Evolutionary conservation across 768 basidiomycete species (phyloP), one percentile per base, ranked within the genome.

Genomic region (Dictyophora rubrovolvata): DNA sequence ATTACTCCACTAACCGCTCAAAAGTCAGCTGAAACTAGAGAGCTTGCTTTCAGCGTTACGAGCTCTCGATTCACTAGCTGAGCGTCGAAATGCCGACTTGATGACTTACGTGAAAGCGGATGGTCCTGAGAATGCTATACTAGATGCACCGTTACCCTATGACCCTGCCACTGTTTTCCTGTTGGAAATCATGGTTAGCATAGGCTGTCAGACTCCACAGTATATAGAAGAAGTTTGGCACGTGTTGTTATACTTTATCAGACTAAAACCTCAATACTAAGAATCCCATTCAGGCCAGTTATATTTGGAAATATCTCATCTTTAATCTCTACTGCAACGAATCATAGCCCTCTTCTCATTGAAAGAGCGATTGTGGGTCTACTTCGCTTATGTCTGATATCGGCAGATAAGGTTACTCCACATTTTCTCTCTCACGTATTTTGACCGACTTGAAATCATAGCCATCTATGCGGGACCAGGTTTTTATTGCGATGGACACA

Each of bases 81-180:
- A 98, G 67, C 86, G 92, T 60, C 74, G 93, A 58, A 92, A 93
- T 1, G 84, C 89, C n/a, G 83, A 89, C 14, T 79, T 80, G 63
- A 75, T 89, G 53, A 87, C 60, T 46, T n/a, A 22, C 4, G 23
- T 61, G 34, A 48, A 53, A 23, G 60, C 53, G 51, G 62, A 64
- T 16, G 55, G 55, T 21, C 49, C 65, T n/a, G 53, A 63, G 12
- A 62, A 67, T 14, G 66, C 72, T 1, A 66, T 75, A 18, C 72
- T 73, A 66, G 79, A 79, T 28, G 74, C 69, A 5, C 66, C 72
- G 1, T 72, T 95, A 9, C 84, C 94, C 10, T 99, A 98, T 65
- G 96, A 99, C 69, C 93, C 96, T 11, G 90, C 93, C 2, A 90
- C 93, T 8, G 86, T 96, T 0, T 95, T 97, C 73, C 82, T 98